Percentiles rank a stretch among this genome's conserved stretches.
These are phyloP conservation scores for Stylonectria norvegica DNA, from an alignment of 2,329 filamentous ascomycete species.

Conservation along the genomic window DNA sequence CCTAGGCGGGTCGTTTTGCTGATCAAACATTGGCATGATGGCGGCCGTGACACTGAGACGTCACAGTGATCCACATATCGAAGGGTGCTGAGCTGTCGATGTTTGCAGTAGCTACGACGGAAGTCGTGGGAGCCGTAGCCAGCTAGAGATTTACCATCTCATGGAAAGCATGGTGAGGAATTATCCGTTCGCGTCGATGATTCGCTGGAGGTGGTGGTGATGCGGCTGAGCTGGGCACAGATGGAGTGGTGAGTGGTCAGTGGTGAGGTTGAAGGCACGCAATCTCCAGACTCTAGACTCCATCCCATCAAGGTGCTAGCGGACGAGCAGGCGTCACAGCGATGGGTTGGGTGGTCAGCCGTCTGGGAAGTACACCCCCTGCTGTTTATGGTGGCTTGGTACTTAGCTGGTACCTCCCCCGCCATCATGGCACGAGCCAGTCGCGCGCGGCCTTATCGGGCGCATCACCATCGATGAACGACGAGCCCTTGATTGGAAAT, in stretches of 20 bases:
- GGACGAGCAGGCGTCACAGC: no score
- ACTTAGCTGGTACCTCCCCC: conserved; percentile 21
- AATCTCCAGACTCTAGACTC: background rate
- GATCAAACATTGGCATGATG: conserved; percentile 50
- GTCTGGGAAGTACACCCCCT: conserved; percentile 12
- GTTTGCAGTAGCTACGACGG: conserved; percentile 5
- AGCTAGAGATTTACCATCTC: no score
- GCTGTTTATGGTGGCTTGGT: conserved; percentile 11
- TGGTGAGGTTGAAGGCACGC: background rate
- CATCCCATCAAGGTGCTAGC: conserved; percentile 1
- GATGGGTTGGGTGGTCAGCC: no score
- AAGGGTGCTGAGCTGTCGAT: conserved; percentile 8
- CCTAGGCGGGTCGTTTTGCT: conserved; percentile 44
- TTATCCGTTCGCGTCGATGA: conserved; percentile 1
- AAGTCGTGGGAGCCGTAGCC: no score
- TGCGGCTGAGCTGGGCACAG: background rate
- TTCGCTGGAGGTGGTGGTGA: background rate
- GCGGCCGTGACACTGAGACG: conserved; percentile 16
- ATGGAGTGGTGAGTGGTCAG: background rate
- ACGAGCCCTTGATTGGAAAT: conserved; percentile 3
- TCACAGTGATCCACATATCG: conserved; percentile 25
- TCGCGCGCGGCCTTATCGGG: conserved; percentile 22
- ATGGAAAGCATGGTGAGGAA: no score
- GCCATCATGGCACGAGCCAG: conserved; percentile 15
- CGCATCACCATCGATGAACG: conserved; percentile 9